These are phyloP conservation scores for Perilla frutescens DNA, from an alignment of 257 asterid genomes.

Conservation along the genomic window DNA sequence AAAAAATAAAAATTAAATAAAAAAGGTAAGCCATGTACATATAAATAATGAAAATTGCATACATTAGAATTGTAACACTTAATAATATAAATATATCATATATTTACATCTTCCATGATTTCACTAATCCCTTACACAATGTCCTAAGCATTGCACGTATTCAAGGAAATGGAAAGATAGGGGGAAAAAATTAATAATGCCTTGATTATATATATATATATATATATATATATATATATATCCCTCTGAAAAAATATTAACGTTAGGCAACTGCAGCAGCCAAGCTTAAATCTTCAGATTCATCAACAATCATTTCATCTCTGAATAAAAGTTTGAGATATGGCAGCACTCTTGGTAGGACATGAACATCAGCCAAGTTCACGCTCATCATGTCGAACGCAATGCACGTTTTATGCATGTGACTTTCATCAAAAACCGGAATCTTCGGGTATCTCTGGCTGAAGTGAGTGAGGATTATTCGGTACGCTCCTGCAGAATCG, in stretches of 20 bases:
- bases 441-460: slow-evolving; percentile 98
- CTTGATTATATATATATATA: neutral
- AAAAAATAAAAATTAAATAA: too few relatives aligned
- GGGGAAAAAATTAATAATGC: neutral
- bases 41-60: too few relatives aligned
- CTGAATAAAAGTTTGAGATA: slow-evolving; percentile 73
- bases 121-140: too few relatives aligned
- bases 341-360: slow-evolving; percentile 82
- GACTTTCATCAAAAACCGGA: slow-evolving; percentile 79
- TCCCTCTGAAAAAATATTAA: slow-evolving; percentile 2
- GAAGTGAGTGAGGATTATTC: slow-evolving; percentile 86
- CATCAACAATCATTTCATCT: slow-evolving; percentile 73
- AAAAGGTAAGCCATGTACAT: too few relatives aligned
- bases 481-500: slow-evolving; percentile 77
- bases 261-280: slow-evolving; percentile 47
- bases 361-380: slow-evolving; percentile 80
- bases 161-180: too few relatives aligned
- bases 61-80: too few relatives aligned
- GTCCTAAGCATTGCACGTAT: too few relatives aligned
- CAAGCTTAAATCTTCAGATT: slow-evolving; percentile 61
- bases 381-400: slow-evolving; percentile 98
- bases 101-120: too few relatives aligned
- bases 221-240: too few relatives aligned
- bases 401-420: slow-evolving; percentile 80
- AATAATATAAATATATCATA: too few relatives aligned